These are phyloP conservation scores for Aureobasidium musti DNA, from an alignment of 2,329 filamentous ascomycete species.

Conservation along the genomic window DNA sequence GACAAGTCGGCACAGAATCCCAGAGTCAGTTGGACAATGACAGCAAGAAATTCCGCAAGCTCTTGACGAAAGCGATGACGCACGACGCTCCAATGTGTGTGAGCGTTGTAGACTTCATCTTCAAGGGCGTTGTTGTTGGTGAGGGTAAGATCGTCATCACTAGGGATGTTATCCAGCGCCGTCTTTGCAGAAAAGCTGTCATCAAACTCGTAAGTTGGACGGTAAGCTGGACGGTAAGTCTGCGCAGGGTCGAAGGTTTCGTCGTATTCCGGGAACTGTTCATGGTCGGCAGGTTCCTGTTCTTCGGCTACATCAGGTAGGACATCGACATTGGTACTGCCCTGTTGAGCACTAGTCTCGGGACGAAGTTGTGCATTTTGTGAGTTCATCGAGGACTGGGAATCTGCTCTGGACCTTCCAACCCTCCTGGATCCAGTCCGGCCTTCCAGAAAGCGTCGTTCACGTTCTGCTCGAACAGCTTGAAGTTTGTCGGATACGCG, in stretches of 20 bases:
- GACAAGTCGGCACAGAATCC: slow-evolving; percentile 20
- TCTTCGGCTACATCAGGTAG: slow-evolving; percentile 13
- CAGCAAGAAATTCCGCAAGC: slow-evolving; percentile 25
- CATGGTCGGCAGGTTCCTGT: slow-evolving; percentile 11
- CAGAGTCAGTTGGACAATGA: slow-evolving; percentile 24
- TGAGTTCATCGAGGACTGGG: slow-evolving; percentile 11
- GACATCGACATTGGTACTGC: not conserved
- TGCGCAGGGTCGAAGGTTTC: slow-evolving; percentile 6
- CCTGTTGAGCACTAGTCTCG: slow-evolving; percentile 11
- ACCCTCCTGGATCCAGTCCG: slow-evolving; percentile 6
- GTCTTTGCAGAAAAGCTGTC: slow-evolving; percentile 22
- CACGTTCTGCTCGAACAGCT: slow-evolving; percentile 18
- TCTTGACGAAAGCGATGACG: slow-evolving; percentile 18
- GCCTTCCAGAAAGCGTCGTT: slow-evolving; percentile 16
- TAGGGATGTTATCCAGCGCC: not conserved
- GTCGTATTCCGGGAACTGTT: slow-evolving; percentile 6
- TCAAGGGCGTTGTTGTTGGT: slow-evolving; percentile 6
- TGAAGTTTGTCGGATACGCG: slow-evolving; percentile 20
- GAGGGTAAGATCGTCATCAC: slow-evolving; percentile 9
- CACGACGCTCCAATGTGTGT: slow-evolving; percentile 18
- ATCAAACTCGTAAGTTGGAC: slow-evolving; percentile 25
- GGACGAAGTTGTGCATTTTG: not conserved
- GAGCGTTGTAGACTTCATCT: slow-evolving; percentile 25
- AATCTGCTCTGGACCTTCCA: slow-evolving; percentile 5
- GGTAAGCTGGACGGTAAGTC: not conserved